Evolutionary conservation across 2,329 filamentous ascomycete genomes (phyloP), one percentile per base, ranked within the genome.

Genomic region (Botrytis deweyae): DNA sequence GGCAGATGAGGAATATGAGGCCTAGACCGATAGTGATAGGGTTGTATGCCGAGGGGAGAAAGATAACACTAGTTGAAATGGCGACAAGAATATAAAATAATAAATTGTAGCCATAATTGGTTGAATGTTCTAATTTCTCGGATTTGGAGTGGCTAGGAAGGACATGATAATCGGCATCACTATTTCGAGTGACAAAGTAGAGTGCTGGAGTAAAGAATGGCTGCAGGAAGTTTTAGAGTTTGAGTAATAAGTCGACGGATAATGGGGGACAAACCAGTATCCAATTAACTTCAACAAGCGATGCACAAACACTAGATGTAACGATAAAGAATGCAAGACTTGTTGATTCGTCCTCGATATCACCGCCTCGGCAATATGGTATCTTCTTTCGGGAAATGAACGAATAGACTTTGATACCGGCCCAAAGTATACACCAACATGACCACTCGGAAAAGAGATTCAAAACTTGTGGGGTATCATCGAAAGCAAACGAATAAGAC

Each of bases 141-240:
- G 16, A 20, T 61, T 25, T 46, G 22, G 46, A 61, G 29, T 20
- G 52, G 22, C 52, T 49, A n/a, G 71, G 71, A 7, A 72, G 71
- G 4, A 61, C 25, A 52, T 61, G 46, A 22, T 69, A 25, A 25
- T 49, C 63, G 38, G 49, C 40, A 29, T 52, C 33, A 18, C 69
- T 59, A 61, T 61, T 69, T 6, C 40, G 33, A 42, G 52, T 61
- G 40, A 72, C 71, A n/a, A 72, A 49, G 44, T 72, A 72, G 20
- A 72, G 49, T 25, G 71, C 63, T 29, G 71, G 71, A n/a, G 71
- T 72, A 29, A 72, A 33, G 52, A 72, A 69, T 29, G 71, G 71
- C 71, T 72, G 29, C 38, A 22, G 9, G 18, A 18, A 69, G 40
- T 42, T 14, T 44, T 33, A 55, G 62, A 58, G 38, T 20, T 67